Percentiles rank a stretch among this genome's conserved stretches.
phyloP scores from a whole-genome alignment of 2,329 filamentous ascomycete species.

The Alternaria sp. region DNA sequence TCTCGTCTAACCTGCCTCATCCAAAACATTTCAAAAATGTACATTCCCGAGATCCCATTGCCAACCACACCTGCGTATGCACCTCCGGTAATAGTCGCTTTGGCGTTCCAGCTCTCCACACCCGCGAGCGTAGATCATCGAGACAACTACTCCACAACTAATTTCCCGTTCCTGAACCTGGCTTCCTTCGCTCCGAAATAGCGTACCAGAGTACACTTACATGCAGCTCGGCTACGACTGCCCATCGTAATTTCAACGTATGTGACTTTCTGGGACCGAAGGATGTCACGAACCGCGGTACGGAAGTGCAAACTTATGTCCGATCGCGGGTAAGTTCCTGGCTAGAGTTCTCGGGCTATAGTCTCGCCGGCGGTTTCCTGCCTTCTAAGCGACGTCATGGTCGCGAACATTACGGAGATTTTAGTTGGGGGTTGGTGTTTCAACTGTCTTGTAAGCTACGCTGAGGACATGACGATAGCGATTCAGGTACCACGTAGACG shows the following conservation, averaged over 20 bases:
- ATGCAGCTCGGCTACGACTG: background rate
- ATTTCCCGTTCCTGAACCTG: background rate
- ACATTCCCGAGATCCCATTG: background rate
- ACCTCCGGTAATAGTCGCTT: background rate
- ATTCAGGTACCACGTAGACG: background rate
- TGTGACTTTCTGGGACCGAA: background rate
- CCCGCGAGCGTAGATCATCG: background rate
- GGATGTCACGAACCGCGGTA: background rate
- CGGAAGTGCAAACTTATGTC: background rate
- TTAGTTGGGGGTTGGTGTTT: background rate
- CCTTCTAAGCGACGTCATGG: background rate
- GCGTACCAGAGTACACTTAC: background rate
- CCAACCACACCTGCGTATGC: background rate
- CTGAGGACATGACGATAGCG: background rate
- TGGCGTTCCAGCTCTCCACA: background rate
- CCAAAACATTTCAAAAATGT: background rate
- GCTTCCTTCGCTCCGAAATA: background rate
- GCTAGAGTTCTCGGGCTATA: background rate
- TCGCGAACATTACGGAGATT: background rate
- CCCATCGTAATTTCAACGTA: background rate
- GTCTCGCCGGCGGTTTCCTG: background rate
- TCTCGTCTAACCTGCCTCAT: background rate
- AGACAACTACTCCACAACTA: background rate
- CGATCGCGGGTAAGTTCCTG: background rate
- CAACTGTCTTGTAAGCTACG: background rate